A percentile compares a stretch with the other conserved stretches of the same genome.
Conservation (phyloP, 352 stramenopile species). For the Globisporangium middletonii region DNA sequence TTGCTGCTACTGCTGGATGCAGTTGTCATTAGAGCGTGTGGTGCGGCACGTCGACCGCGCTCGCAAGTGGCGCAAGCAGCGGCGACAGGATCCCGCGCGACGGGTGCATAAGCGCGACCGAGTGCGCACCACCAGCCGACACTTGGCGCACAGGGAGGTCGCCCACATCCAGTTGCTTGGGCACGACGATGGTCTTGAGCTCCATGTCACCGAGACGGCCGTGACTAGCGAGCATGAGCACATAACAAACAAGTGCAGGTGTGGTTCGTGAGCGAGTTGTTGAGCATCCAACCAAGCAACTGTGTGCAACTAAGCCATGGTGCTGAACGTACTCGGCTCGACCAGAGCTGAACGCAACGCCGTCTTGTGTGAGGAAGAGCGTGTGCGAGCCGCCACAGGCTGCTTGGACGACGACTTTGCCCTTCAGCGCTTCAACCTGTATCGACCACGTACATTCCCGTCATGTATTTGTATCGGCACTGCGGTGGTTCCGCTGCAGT, state of each 20-base stretch:
- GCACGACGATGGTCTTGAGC: conserved; percentile 45
- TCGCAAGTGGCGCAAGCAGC: conserved; percentile 46
- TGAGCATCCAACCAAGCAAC: not conserved
- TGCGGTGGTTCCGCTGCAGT: not conserved
- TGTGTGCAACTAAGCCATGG: too few species aligned
- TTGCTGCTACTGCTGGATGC: too few species aligned
- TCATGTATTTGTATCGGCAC: not conserved
- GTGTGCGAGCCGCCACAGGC: conserved; percentile 82
- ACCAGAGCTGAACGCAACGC: conserved; percentile 77
- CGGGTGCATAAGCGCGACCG: conserved; percentile 61
- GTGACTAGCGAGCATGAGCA: conserved; percentile 29
- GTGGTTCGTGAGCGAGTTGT: not conserved
- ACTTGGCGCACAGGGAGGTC: conserved; percentile 57
- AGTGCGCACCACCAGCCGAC: conserved; percentile 69
- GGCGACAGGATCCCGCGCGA: conserved; percentile 48
- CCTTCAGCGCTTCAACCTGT: conserved; percentile 60
- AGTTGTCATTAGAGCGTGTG: conserved; percentile 4
- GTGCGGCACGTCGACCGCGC: conserved; percentile 18
- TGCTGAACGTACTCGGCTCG: conserved; percentile 66
- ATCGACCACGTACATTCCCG: not conserved
- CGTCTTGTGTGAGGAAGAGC: conserved; percentile 82
- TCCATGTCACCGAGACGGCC: conserved; percentile 55
- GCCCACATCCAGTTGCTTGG: conserved; percentile 48
- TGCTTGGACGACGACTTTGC: conserved; percentile 58
- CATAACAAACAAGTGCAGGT: conserved; percentile 1